These are phyloP conservation scores for Rhizopus sp. DNA, from an alignment of 371 early-diverging fungal species.

Conservation along the genomic window DNA sequence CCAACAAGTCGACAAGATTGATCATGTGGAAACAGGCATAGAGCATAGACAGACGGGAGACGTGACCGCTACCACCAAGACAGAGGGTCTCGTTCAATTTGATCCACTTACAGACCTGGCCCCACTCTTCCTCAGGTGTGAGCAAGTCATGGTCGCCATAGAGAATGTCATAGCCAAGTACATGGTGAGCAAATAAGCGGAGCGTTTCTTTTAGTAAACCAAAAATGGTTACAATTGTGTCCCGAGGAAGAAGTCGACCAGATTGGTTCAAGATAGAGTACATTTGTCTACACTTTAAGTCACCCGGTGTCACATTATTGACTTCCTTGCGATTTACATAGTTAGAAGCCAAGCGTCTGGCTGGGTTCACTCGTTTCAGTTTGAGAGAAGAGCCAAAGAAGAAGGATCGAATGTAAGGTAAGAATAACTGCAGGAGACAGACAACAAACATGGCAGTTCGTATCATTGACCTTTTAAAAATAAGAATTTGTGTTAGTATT, in stretches of 20 bases:
- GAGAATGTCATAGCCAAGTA: slow-evolving; percentile 38
- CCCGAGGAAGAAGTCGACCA: slow-evolving; percentile 19
- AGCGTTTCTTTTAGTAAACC: slow-evolving; percentile 23
- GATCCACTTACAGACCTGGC: slow-evolving; percentile 40
- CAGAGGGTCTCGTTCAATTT: slow-evolving; percentile 42
- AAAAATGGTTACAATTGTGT: not conserved
- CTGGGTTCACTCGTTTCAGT: slow-evolving; percentile 30
- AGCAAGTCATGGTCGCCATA: slow-evolving; percentile 14
- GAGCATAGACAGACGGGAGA: slow-evolving; percentile 29
- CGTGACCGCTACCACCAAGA: slow-evolving; percentile 26
- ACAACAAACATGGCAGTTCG: slow-evolving; percentile 34
- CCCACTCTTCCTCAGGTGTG: slow-evolving; percentile 36
- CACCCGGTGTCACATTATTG: slow-evolving; percentile 26
- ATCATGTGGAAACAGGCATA: slow-evolving; percentile 41
- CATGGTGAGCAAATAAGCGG: slow-evolving; percentile 36
- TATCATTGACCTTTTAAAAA: slow-evolving; percentile 22
- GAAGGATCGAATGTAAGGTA: slow-evolving; percentile 30
- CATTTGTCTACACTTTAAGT: slow-evolving; percentile 32
- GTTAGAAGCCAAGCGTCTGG: slow-evolving; percentile 10
- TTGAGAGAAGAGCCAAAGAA: slow-evolving; percentile 26
- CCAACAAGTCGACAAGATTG: slow-evolving; percentile 39
- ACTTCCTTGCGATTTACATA: slow-evolving; percentile 6
- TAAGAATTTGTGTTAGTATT: not conserved
- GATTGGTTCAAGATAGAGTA: slow-evolving; percentile 27
- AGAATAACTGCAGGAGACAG: slow-evolving; percentile 31